Evolutionary conservation across 2,329 filamentous ascomycete species (phyloP).

Genomic region (Lachnellula arida): DNA sequence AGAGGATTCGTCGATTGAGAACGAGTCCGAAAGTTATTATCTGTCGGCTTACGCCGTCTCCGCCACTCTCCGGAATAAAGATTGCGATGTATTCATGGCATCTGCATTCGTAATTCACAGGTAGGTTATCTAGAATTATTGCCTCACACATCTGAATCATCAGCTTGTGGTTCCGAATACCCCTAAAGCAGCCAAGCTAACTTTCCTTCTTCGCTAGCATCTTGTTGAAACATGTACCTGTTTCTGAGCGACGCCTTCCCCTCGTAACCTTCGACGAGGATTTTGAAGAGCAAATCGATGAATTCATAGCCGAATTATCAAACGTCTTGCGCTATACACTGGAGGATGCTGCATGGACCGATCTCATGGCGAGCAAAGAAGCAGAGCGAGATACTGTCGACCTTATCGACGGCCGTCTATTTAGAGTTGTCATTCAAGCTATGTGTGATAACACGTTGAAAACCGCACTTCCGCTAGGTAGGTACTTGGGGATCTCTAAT

Average conservation of each 20-base stretch:
- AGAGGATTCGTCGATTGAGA: slow-evolving; percentile 17
- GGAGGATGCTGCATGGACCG: slow-evolving; percentile 28
- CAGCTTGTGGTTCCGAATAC: too few species aligned
- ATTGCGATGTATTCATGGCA: slow-evolving; percentile 28
- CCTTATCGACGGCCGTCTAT: slow-evolving; percentile 50
- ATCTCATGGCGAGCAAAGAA: slow-evolving; percentile 20
- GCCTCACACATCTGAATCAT: too few species aligned
- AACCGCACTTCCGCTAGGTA: slow-evolving; percentile 11
- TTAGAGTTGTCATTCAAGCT: slow-evolving; percentile 27
- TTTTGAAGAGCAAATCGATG: slow-evolving; percentile 32
- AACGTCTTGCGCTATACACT: slow-evolving; percentile 31
- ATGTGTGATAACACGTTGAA: slow-evolving; percentile 22
- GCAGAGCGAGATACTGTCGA: slow-evolving; percentile 46
- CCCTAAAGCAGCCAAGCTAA: too few species aligned
- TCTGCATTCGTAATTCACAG: slow-evolving; percentile 40
- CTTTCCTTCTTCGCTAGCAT: slow-evolving; percentile 15
- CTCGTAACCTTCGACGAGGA: slow-evolving; percentile 31
- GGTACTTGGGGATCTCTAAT: too few species aligned
- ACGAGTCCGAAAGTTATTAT: slow-evolving; percentile 34
- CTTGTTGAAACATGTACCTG: slow-evolving; percentile 37
- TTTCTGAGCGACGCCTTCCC: slow-evolving; percentile 36
- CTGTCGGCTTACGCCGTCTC: slow-evolving; percentile 26
- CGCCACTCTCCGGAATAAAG: slow-evolving; percentile 30
- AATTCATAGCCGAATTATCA: slow-evolving; percentile 37
- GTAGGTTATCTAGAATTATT: too few species aligned